phyloP scores from a whole-genome alignment of 306 rosid genomes.

The Acacia crassicarpa region DNA sequence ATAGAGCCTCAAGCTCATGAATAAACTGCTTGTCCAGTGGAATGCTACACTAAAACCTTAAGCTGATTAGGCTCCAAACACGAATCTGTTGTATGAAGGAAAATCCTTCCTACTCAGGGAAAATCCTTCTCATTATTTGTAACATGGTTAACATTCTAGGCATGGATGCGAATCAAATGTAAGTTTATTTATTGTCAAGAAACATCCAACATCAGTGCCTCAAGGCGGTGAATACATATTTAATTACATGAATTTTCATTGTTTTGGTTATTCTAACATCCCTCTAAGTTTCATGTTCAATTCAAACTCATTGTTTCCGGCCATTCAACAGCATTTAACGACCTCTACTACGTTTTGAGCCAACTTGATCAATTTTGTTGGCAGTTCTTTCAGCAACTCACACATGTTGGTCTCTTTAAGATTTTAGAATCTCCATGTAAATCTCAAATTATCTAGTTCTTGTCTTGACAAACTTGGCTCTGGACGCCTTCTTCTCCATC shows the following conservation, averaged over 20 bases:
- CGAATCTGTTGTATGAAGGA: conserved; percentile 18
- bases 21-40: background rate
- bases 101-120: background rate
- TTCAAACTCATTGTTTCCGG: background rate
- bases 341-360: background rate
- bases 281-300: background rate
- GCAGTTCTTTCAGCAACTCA: background rate
- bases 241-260: background rate
- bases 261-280: background rate
- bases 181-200: background rate
- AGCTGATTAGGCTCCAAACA: background rate
- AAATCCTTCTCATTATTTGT: background rate
- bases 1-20: conserved; percentile 40
- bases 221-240: background rate
- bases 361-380: background rate
- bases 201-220: background rate
- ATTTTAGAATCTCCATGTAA: background rate
- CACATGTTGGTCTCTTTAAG: background rate
- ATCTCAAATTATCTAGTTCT: conserved; percentile 56
- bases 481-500: conserved; percentile 90
- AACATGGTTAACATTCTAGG: background rate
- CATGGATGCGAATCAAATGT: background rate
- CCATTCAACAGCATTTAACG: background rate
- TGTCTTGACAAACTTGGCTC: conserved; percentile 70
- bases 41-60: background rate